phyloP scores from a whole-genome alignment of 176 grass and related monocot genomes.

The Rhynchospora pubera region DNA sequence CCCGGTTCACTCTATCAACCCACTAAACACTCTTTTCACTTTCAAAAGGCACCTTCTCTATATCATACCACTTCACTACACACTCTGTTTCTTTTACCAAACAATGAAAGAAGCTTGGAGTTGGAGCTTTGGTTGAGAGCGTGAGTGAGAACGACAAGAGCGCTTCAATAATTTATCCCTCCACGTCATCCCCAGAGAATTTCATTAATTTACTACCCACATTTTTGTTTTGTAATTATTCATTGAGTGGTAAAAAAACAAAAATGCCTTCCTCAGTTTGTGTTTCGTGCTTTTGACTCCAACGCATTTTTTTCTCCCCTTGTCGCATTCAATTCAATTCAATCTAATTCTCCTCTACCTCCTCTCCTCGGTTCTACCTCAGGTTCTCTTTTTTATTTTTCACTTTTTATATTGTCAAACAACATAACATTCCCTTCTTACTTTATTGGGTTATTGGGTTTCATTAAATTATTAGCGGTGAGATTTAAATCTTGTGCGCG shows the following conservation, averaged over 20 bases:
- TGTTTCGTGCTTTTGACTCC: conserved; percentile 18
- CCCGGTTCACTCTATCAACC: too few species aligned
- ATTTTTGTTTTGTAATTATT: background rate
- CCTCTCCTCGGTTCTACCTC: background rate
- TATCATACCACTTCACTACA: background rate
- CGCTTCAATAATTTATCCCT: conserved; percentile 1
- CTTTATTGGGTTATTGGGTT: too few species aligned
- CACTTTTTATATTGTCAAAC: background rate
- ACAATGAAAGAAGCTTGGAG: background rate
- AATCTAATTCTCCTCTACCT: background rate
- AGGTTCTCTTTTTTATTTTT: background rate
- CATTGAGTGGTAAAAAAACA: conserved; percentile 3
- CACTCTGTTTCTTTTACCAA: background rate
- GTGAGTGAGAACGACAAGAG: background rate
- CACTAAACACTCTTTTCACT: background rate
- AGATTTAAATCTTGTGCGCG: conserved; percentile 8
- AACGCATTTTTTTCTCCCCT: background rate
- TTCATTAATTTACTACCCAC: background rate
- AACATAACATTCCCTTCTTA: background rate
- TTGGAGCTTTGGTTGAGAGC: background rate
- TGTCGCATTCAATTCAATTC: conserved; percentile 3
- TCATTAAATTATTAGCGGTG: too few species aligned
- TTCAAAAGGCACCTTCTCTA: background rate
- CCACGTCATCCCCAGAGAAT: background rate
- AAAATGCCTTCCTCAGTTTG: background rate